Evolutionary conservation across 371 early-diverging fungal species (phyloP), one percentile per base, ranked within the genome.

Genomic region (Mycotypha africana): DNA sequence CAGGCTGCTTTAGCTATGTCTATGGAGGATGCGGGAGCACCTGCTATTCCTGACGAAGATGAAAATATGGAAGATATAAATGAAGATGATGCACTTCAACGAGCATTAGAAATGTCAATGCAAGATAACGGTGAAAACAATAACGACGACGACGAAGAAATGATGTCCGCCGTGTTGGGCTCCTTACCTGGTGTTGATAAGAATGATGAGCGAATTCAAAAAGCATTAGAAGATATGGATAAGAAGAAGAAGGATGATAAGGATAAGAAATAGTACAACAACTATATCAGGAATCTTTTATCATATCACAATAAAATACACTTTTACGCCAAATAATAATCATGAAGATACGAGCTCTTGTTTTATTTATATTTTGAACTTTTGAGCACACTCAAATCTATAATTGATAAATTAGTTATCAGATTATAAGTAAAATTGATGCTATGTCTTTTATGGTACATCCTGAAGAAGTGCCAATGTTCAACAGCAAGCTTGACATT

Each of bases 41-140:
- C n/a, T n/a, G 42, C 49, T 17, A 38, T 46, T 36, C 47, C 56
- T 49, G 69, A 61, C 14, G 77, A 66, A 22, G 87, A 85, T 61
- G 75, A 77, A 16, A 62, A 60, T 40, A 91, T 89, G 86, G 82
- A 82, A 42, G 89, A 85, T 19, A 47, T 82, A 41, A 79, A 78
- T 42, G 95, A 95, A 58, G 93, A 97, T 25, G 93, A 92, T 49
- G 83, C 89, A 61, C 85, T 95, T 36, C 76, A 78, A 35, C 85
- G 88, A 37, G 95, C 95, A 1, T 78, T 95, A 56, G 83, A 81
- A 45, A 74, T 94, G 79, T 94, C 95, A 12, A 88, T 94, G 89
- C 69, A 81, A 17, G 53, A 42, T 35, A 70, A 70, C 12, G n/a
- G n/a, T n/a, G n/a, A n/a, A n/a, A 40, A 58, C 10, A 52, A 61